Evolutionary conservation across 148 eudicot genomes (phyloP), one percentile per base, ranked within the genome.

Genomic region (Cornus controversa): DNA sequence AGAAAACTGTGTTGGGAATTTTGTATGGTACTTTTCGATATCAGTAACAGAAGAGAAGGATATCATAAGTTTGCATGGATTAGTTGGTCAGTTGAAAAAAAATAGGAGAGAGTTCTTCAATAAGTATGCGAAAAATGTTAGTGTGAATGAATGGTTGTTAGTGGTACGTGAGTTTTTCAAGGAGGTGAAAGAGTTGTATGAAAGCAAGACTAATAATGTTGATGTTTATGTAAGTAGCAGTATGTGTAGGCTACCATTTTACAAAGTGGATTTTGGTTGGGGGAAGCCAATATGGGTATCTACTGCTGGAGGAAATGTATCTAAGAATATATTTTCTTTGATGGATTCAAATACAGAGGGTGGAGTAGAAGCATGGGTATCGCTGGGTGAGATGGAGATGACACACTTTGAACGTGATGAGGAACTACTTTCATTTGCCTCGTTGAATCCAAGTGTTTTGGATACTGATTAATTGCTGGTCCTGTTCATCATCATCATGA

Each of bases 321-420:
- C 1, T 10, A 9, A 22, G 15, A 45, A 70, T 45, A 23, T 0
- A 27, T 50, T 70, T 23, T 1, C 20, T 25, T 50, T 45, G 58
- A 4, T 70, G 57, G 73, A 70, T 11, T 37, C 73, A 5, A 13
- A 25, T n/a, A 27, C 11, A 5, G 73, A 53, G 2, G 58, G 14
- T 23, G 73, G 73, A 70, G 45, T 70, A 25, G 73, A 70, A 70
- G 73, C 73, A 70, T 23, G 57, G 73, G 73, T 45, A 2, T 9
- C 8, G 11, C 9, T 70, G 60, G 77, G 73, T 23, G 72, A 73
- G 28, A 18, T 53, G 29, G 77, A 29, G 7, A 79, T 79, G 81
- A 14, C 24, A 31, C 2, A 37, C 25, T 31, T 76, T 14, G 27
- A 28, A 53, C 2, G 45, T 34, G 20, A 73, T 0, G 10, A 10